These are phyloP conservation scores for Verticillium nonalfalfae DNA, from an alignment of 2,329 filamentous ascomycete genomes.

Conservation along the genomic window DNA sequence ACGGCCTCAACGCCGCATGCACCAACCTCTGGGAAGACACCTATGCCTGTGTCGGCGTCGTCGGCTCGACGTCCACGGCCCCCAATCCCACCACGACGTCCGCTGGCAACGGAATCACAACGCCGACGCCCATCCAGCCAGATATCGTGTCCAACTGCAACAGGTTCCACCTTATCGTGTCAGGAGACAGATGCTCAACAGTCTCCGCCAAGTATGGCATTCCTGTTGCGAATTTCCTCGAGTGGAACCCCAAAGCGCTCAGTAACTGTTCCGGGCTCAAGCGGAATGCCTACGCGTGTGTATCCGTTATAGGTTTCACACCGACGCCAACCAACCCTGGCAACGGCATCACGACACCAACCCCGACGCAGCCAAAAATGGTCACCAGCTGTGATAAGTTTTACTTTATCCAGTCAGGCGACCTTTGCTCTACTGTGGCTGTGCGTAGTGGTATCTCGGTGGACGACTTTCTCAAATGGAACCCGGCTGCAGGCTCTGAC, in stretches of 20 bases:
- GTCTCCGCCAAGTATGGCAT: constrained; percentile 17
- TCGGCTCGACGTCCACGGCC: constrained; percentile 1
- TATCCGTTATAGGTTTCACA: constrained; percentile 4
- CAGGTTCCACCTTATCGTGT: constrained; percentile 10
- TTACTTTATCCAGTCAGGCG: constrained; percentile 4
- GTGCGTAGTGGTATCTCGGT: constrained; percentile 4
- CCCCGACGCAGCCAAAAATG: constrained; percentile 10
- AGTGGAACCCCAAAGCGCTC: constrained; percentile 13
- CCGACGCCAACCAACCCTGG: not conserved
- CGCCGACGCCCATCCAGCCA: constrained; percentile 8
- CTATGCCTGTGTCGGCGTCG: constrained; percentile 9
- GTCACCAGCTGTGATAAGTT: constrained; percentile 14
- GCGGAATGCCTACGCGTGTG: constrained; percentile 8
- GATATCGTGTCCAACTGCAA: constrained; percentile 13
- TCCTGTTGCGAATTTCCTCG: constrained; percentile 14
- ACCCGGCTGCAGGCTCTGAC: constrained; percentile 4
- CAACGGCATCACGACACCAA: constrained; percentile 7
- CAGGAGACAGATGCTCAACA: constrained; percentile 14
- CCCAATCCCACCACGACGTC: not conserved
- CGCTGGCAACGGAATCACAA: constrained; percentile 2
- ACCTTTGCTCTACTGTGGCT: constrained; percentile 6
- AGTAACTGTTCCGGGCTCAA: constrained; percentile 8
- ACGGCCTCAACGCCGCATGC: constrained; percentile 9
- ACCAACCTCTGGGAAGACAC: constrained; percentile 5
- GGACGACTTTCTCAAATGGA: constrained; percentile 12